Base-by-base conservation (phyloP, 2,329 filamentous ascomycete species). In the Nannizziopsis arthrosporioides region DNA sequence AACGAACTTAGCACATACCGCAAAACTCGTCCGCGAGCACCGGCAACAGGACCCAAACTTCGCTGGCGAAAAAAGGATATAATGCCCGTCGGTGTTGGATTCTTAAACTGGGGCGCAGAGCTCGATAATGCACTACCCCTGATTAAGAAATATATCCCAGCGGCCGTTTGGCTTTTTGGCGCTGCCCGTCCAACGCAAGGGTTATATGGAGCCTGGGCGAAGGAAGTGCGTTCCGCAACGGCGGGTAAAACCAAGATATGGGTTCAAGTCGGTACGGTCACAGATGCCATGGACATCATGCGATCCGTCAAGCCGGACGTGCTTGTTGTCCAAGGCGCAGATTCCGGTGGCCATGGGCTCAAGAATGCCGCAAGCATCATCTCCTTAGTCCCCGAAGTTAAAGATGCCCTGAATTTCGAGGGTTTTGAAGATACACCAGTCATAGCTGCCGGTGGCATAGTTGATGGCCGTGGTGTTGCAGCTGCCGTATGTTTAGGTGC, bases 321-420 rank as follows among this genome's bases (percentile, higher is more conserved):
- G 2, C 53, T 78, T 2, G 73, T 78, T 2, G 57, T 74, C 1
- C 75, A 78, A 56, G 75, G 75, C 1, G 60, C 63, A 2, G 75
- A 78, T 53, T 73, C 74, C 0, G 75, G 75, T 10, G 75, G 75
- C 0, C 75, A 78, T 51, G 73, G 73, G 0, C 63, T 73, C 8
- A 65, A 63, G 1, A 61, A 58, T 1, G 66, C 71, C 18, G 73
- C 72, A 0, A 57, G 73, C 11, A 61, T 75, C 32, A 59, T 75
- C 47, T 63, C 71, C 0, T 58, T 78, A 0, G 53, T 78, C 3
- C 75, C 75, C 0, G 75, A 78, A 52, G 64, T 73, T 1, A 57
- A 57, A 3, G 73, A 76, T 54, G 63, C 63, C 1, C 53, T 72
- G 18, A 35, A 42, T 7, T 53, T 48, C 3, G 52, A 50, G 1